phyloP scores from a whole-genome alignment of 2,329 filamentous ascomycete genomes.

The Chaetomiaceae sp. region DNA sequence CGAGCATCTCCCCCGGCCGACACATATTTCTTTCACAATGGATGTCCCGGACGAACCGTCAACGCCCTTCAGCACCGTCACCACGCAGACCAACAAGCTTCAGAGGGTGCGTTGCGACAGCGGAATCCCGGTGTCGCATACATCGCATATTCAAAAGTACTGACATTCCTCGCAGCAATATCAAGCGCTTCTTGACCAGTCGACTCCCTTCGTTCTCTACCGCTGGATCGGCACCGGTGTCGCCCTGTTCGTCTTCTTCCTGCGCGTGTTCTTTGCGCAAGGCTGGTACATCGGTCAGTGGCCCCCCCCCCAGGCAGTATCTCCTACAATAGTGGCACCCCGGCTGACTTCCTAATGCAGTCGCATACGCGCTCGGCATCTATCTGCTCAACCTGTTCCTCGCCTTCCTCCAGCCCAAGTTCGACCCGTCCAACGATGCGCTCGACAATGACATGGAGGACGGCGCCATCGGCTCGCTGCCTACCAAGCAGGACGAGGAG shows the following conservation, averaged over 20 bases:
- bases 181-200: slow-evolving; percentile 90
- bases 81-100: slow-evolving; percentile 26
- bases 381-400: slow-evolving; percentile 99
- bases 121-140: neutral
- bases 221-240: slow-evolving; percentile 83
- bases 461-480: slow-evolving; percentile 73
- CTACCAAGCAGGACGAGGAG: slow-evolving; percentile 94
- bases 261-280: slow-evolving; percentile 86
- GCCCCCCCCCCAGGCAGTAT: neutral
- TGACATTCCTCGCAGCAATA: slow-evolving; percentile 62
- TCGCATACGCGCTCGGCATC: slow-evolving; percentile 95
- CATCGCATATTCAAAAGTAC: neutral
- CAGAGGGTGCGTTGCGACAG: slow-evolving; percentile 52
- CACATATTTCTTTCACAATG: slow-evolving; percentile 17
- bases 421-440: slow-evolving; percentile 89
- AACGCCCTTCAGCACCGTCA: slow-evolving; percentile 27
- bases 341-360: slow-evolving; percentile 43
- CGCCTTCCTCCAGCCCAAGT: slow-evolving; percentile 96
- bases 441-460: slow-evolving; percentile 96
- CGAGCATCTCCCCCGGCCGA: neutral
- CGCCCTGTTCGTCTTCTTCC: slow-evolving; percentile 74
- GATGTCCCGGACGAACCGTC: slow-evolving; percentile 24
- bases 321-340: neutral
- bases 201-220: slow-evolving; percentile 83
- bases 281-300: slow-evolving; percentile 94